Evolutionary conservation across 2,329 filamentous ascomycete genomes (phyloP), one percentile per base, ranked within the genome.

Genomic region (Bipolaris oryzae): DNA sequence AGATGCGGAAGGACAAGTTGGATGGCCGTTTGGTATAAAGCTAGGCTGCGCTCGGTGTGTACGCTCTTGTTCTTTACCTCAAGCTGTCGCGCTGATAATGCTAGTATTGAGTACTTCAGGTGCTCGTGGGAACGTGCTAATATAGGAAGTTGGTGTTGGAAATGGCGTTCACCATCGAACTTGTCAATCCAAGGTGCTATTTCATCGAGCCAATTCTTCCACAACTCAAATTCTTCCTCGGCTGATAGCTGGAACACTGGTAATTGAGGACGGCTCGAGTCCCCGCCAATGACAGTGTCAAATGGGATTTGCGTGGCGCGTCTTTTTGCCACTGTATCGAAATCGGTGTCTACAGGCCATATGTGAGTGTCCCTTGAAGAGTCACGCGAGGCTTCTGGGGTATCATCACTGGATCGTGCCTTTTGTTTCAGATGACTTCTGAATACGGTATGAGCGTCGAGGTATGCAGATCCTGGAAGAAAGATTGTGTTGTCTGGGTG

Each of bases 101-200:
- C 83, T 3, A 86, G 75, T 38, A 85, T 80, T 0, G 83, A 82
- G 55, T 83, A 83, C 3, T 80, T 72, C 0, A 86, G 62, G 4
- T 83, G 78, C 0, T 81, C 77, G 11, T 81, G 83, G 2, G 73
- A 76, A 20, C 79, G 78, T 1, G 83, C 82, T 44, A 85, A 71
- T 3, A 82, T 70, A 0, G 83, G 82, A 2, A 85, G 74, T 5
- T 81, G 78, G 0, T 81, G 78, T 23, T 80, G 78, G 56, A 86
- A 85, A 45, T 82, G 81, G 1, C 79, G 78, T n/a, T 81, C 74
- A 18, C 77, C 76, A 56, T 86, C 84, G 48, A 85, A 85, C 71
- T 84, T 85, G 62, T 85, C 84, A 3, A 85, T 79, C 81, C 82
- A 84, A 13, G 79, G 80, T 1, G 82, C 82, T 28, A 84, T 79